Percentiles rank a stretch among this genome's conserved stretches.
These are phyloP conservation scores for Cercospora zeae-maydis DNA, from an alignment of 2,329 filamentous ascomycete species.

Conservation along the genomic window DNA sequence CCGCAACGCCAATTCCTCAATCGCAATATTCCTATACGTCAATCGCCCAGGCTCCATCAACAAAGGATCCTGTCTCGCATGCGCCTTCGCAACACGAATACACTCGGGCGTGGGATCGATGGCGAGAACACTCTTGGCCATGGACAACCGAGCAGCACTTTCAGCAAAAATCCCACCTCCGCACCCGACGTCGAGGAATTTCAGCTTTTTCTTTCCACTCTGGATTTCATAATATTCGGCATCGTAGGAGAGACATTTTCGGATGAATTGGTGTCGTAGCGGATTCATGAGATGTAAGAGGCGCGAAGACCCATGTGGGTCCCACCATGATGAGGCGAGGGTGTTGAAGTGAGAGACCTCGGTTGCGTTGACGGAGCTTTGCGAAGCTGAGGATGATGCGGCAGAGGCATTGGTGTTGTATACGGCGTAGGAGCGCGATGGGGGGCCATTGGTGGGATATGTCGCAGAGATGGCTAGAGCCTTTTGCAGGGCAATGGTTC, in stretches of 20 bases:
- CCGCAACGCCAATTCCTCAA: conserved; percentile 60
- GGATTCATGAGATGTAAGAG: conserved; percentile 98
- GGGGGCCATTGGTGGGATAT: neutral
- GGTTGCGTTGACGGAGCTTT: conserved; percentile 70
- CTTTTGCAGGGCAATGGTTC: conserved; percentile 11
- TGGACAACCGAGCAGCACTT: conserved; percentile 66
- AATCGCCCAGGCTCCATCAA: conserved; percentile 56
- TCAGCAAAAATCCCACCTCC: conserved; percentile 97
- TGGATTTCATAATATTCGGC: conserved; percentile 28
- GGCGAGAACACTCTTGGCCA: conserved; percentile 63
- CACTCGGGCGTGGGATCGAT: conserved; percentile 76
- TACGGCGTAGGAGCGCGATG: conserved; percentile 16
- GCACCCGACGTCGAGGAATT: conserved; percentile 89
- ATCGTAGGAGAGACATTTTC: conserved; percentile 58
- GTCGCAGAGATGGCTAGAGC: neutral
- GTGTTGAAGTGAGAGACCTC: conserved; percentile 94
- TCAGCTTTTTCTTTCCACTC: conserved; percentile 44
- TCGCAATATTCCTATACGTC: conserved; percentile 68
- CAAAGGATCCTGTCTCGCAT: conserved; percentile 70
- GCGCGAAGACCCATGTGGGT: conserved; percentile 85
- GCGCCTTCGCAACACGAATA: conserved; percentile 68
- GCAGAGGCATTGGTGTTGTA: conserved; percentile 24
- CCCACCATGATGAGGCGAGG: conserved; percentile 95
- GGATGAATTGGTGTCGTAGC: conserved; percentile 88
- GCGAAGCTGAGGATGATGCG: conserved; percentile 33